Conservation (phyloP, 345 rosid genomes). For the Tarenaya hassleriana region DNA sequence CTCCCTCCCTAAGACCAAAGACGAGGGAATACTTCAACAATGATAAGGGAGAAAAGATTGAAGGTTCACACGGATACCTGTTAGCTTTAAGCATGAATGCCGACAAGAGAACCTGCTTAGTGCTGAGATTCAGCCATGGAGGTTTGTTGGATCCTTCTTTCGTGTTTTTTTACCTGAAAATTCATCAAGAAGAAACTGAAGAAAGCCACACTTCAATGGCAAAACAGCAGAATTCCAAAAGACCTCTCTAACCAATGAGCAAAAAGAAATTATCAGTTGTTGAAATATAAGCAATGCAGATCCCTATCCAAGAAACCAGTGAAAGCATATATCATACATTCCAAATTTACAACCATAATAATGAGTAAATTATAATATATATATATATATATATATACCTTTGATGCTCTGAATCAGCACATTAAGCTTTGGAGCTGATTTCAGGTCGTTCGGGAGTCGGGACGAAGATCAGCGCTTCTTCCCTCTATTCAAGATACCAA, state of each 20-base stretch:
- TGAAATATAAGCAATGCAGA: background rate
- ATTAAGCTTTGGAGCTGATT: slow-evolving; percentile 60
- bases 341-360: too few species aligned
- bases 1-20: slow-evolving; percentile 49
- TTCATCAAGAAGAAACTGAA: slow-evolving; percentile 11
- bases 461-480: slow-evolving; percentile 52
- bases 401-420: slow-evolving; percentile 56
- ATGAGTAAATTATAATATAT: background rate
- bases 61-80: background rate
- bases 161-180: slow-evolving; percentile 58
- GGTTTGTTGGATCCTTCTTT: slow-evolving; percentile 81
- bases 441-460: slow-evolving; percentile 61
- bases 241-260: background rate
- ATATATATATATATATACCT: slow-evolving; percentile 33
- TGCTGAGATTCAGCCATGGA: slow-evolving; percentile 80
- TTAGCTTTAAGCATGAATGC: slow-evolving; percentile 11
- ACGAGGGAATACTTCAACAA: slow-evolving; percentile 4
- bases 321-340: too few species aligned
- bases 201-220: background rate
- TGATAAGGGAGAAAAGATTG: slow-evolving; percentile 9
- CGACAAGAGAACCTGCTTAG: slow-evolving; percentile 46
- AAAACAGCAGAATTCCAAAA: background rate
- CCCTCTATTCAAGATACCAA: slow-evolving; percentile 32
- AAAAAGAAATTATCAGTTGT: background rate
- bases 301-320: too few species aligned